Percentiles rank a stretch among this genome's conserved stretches.
Conservation (phyloP, 208 protist genomes). For the Crithidia fasciculata region DNA sequence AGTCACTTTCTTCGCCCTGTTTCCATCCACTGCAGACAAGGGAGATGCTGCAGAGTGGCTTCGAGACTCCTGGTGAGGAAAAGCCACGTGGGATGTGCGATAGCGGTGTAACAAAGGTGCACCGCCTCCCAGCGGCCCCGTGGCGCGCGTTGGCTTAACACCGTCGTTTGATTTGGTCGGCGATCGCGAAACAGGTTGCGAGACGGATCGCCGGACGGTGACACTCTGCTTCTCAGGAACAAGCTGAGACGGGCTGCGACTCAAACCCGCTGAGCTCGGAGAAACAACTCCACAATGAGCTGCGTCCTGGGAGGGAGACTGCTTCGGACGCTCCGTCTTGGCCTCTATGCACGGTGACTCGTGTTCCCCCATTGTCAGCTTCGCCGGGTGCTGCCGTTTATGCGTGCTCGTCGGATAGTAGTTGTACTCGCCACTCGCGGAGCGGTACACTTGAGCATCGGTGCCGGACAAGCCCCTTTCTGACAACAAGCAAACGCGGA, state of each 20-base stretch:
- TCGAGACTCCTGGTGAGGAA: neutral
- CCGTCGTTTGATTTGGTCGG: neutral
- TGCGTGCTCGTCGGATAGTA: constrained; percentile 57
- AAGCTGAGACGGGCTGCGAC: constrained; percentile 20
- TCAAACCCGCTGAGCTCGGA: constrained; percentile 25
- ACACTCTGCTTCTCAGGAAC: neutral
- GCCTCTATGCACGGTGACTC: neutral
- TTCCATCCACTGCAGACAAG: neutral
- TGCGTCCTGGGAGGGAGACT: neutral
- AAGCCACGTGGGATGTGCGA: constrained; percentile 26
- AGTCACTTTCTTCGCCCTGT: neutral
- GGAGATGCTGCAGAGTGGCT: neutral
- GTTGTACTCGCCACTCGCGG: constrained; percentile 41
- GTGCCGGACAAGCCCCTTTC: neutral
- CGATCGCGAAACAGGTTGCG: constrained; percentile 10
- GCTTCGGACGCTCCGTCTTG: neutral
- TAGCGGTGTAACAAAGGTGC: constrained; percentile 46
- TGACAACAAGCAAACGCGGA: neutral
- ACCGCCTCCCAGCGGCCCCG: neutral
- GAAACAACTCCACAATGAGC: neutral
- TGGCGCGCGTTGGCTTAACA: too few species aligned
- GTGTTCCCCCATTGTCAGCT: neutral
- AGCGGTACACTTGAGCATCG: constrained; percentile 17
- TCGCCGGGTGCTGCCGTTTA: constrained; percentile 20
- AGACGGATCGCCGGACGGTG: neutral